Base-by-base conservation (phyloP, 2,329 filamentous ascomycete species). In the Colletotrichum tofieldiae region DNA sequence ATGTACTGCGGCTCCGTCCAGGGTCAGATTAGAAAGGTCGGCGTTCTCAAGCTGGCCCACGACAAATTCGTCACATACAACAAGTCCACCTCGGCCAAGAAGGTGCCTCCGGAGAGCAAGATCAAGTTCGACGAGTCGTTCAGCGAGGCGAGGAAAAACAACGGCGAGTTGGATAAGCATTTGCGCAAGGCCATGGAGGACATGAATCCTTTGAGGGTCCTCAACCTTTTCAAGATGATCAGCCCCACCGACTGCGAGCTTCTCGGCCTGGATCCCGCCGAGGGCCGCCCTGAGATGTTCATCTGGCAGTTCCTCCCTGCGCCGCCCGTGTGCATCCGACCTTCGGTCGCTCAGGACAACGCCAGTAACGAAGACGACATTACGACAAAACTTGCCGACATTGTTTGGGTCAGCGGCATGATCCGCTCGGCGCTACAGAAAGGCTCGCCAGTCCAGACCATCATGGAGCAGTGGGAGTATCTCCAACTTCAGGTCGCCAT, bases 391-490 rank as follows among this genome's bases (percentile, higher is more conserved):
- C 89, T 99, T n/a, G 93, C 95, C 39, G 96, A 99, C 79, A 98
- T 99, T 75, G 93, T 98, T 12, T 94, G 97, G 77, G 94, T 97
- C 75, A 98, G 95, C 79, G 93, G 93, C 66, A 90, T 97, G 77
- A 94, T 99, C 74, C 92, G 93, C 61, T 93, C 94, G 29, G 94
- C 94, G 0, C 82, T 98, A 20, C 88, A 93, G 73, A 95, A 94
- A 76, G 96, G 96, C 12, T 93, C 95, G 18, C 91, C 94, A 0
- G 89, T 99, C 2, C 90, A 93, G 75, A 97, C 94, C 0, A 93
- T 98, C 68, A 97, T 98, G 92, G 96, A 99, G 80, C 95, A 98
- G 77, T 99, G 96, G 96, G 96, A 99, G 79, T 98, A 96, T 78
- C 86, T 99, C 73, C 96, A 98, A 79, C 88, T 98, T 11, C 95